Base-by-base conservation (phyloP, 2,329 filamentous ascomycete genomes). In the Diaporthe citrichinensis region DNA sequence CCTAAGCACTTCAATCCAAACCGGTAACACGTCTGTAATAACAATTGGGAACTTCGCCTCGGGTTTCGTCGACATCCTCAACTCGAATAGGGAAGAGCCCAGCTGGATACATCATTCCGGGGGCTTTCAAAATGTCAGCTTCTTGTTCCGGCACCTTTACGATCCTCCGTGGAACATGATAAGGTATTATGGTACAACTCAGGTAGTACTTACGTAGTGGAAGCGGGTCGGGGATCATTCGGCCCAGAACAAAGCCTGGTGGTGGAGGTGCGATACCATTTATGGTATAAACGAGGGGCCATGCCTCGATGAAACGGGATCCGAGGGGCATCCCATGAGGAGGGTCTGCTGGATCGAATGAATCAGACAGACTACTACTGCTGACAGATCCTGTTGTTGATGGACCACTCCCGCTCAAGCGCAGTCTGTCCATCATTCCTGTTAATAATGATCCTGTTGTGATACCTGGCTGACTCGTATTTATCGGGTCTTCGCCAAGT, bases 221-320 rank as follows among this genome's bases (percentile, higher is more conserved):
- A 28, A 61, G 58, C 12, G 58, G 58, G n/a, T 61, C 58, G 5
- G 58, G 58, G 14, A 14, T 17, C 58, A 61, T 61, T 41, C 58
- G 58, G 23, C 58, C 58, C 1, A 23, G 23, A 15, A 25, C 12
- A 61, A 61, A 28, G 23, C 58, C 58, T 17, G 58, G 58, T 4
- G 58, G 58, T 25, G 58, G 58, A 41, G 58, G 58, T 17, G 58
- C 12, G 10, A 61, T 41, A 41, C 58, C 58, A 41, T 61, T 25
- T 25, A 61, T 10, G 12, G 23, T 41, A 36, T 39, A 8, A 61
- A 61, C 36, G 12, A 61, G 34, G 2, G 58, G 58, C 15, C 39
- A 25, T 41, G 58, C 58, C 58, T 61, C 58, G n/a, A 61, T 41
- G 5, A 41, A 61, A 4, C 58, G 58, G 8, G 58, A 61, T 61